Base-by-base conservation (phyloP, 2,329 filamentous ascomycete genomes). In the Allantophomopsis lycopodina region DNA sequence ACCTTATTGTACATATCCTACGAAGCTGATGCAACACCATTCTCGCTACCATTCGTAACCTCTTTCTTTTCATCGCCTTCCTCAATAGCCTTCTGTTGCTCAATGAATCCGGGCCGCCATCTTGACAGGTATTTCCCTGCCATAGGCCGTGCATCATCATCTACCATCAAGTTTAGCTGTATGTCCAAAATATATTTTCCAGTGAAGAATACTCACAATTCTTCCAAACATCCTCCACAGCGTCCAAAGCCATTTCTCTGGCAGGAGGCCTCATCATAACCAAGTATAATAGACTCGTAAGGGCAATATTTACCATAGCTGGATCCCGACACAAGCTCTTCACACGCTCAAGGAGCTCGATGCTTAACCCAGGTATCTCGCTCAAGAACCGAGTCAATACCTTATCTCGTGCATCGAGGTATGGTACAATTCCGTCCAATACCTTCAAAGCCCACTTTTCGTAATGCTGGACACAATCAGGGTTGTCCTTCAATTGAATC, bases 331-430 rank as follows among this genome's bases (percentile, higher is more conserved):
- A 83, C 50, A 82, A 65, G 28, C 64, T 61, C 59, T 77, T 78
- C 30, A 96, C 76, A 37, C 83, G 73, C 36, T 78, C 69, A 2
- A 96, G 68, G 44, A 96, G 76, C 10, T 72, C 68, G 28, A 65
- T 59, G 44, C 78, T 85, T 28, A 98, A 67, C 33, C 83, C 79
- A 0, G 91, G 91, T 28, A 98, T 79, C 59, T 98, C 91, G 37
- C 86, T 88, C 35, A 98, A 63, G 55, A 96, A 94, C 30, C 91
- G 76, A 20, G 93, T 88, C 41, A 98, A 65, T 16, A 94, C 73
- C 58, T 91, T 89, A 56, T 98, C 91, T 44, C 85, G 83, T 2
- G 80, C 74, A 54, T 95, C 87, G n/a, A 96, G 68, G 57, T 94
- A 96, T 4, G 85, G 84, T 28, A 94, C 62, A 50, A 98, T 85